Evolutionary conservation across 75 land plant genomes (phyloP).

Genomic region (Chamaecyparis obtusa): DNA sequence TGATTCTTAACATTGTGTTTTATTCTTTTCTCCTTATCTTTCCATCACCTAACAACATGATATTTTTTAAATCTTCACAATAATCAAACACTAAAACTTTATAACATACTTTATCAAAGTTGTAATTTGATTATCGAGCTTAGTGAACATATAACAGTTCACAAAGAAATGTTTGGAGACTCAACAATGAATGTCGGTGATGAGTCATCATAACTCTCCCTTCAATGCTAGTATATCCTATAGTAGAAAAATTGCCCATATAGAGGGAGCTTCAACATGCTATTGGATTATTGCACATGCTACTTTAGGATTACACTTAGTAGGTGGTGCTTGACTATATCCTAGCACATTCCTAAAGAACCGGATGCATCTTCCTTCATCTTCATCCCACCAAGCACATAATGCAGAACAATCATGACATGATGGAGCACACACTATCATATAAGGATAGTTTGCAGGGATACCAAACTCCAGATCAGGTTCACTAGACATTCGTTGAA

Average conservation of each 20-base stretch:
- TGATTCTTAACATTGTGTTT: too few relatives aligned
- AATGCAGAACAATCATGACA: conserved; percentile 96
- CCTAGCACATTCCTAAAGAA: conserved; percentile 58
- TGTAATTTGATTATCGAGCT: too few relatives aligned
- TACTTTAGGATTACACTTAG: conserved; percentile 62
- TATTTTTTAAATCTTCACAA: too few relatives aligned
- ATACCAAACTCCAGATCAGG: conserved; percentile 83
- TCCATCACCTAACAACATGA: too few relatives aligned
- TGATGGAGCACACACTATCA: conserved; percentile 99
- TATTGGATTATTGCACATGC: conserved; percentile 64
- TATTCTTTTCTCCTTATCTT: too few relatives aligned
- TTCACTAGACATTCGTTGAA: conserved; percentile 94
- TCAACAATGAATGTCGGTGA: too few relatives aligned
- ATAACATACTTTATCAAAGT: too few relatives aligned
- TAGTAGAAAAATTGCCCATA: conserved; percentile 98
- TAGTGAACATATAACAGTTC: too few relatives aligned
- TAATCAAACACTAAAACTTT: too few relatives aligned
- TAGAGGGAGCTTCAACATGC: conserved; percentile 90
- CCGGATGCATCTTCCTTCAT: conserved; percentile 65
- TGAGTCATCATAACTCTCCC: too few relatives aligned
- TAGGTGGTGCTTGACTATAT: conserved; percentile 67
- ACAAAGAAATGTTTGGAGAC: too few relatives aligned
- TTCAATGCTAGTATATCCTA: conserved; percentile 92
- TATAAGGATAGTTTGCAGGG: conserved; percentile 87
- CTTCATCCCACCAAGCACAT: conserved; percentile 99